Evolutionary conservation across 139 green algal species (phyloP).

Genomic region (Dunaliella primolecta): DNA sequence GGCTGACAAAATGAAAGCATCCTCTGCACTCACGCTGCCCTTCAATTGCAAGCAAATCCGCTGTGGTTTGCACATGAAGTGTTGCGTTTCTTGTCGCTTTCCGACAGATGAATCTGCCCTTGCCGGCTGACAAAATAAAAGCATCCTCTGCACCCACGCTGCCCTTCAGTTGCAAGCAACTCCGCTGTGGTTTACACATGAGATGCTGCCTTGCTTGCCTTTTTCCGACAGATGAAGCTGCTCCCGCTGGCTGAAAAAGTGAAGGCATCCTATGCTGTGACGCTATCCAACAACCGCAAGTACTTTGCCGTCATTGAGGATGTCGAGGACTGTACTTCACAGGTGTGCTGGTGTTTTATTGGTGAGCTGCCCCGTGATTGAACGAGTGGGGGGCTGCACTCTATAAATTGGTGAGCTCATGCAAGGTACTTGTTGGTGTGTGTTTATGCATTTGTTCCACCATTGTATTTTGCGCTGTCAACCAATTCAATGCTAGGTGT

Average conservation of each 20-base stretch:
- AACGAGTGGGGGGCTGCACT: neutral
- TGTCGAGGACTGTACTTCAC: neutral
- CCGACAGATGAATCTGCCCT: no score
- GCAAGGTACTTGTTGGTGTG: neutral
- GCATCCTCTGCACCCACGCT: no score
- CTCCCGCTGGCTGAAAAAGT: constrained; percentile 16
- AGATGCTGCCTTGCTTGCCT: no score
- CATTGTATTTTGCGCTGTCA: neutral
- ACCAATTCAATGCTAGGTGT: no score
- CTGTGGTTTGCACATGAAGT: no score
- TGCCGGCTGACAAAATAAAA: no score
- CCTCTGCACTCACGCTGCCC: no score
- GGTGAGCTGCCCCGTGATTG: neutral
- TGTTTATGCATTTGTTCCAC: neutral
- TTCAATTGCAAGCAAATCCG: no score
- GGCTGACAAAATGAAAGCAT: no score
- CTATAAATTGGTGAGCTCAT: neutral
- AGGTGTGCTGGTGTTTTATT: neutral
- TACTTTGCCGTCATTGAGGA: constrained; percentile 34
- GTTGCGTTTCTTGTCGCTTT: no score
- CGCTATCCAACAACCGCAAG: constrained; percentile 33
- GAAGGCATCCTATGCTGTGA: neutral
- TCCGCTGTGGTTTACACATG: no score
- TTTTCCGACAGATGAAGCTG: constrained; percentile 29
- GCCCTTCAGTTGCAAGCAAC: no score